Base-by-base conservation (phyloP, 257 asterid species). In the Solanum ahanhuiri region DNA sequence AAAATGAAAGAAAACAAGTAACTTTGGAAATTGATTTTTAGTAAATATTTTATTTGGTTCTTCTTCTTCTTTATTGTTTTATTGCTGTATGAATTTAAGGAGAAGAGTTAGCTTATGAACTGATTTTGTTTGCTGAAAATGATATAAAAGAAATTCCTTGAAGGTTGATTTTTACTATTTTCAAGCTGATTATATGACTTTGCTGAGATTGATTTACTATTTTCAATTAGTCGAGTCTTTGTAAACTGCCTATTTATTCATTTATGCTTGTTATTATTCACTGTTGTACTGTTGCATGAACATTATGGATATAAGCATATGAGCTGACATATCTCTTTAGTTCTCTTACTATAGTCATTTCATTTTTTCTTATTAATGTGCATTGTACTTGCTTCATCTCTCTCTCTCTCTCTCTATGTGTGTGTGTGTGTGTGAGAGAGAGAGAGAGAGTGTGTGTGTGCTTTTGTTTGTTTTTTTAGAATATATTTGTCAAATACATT, bases 391-490 rank as follows among this genome's bases (percentile, higher is more conserved):
- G 34, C 9, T 66, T 66, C 73, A 25, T 2, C 33, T 66, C 35
- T 64, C 34, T 64, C 31, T 60, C 30, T 60, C 23, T 58, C 2
- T 58, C 2, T 22, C 0, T 22, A 0, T 11, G 7, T 63, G 33
- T 64, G 34, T 23, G 73, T 5, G 17, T 43, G 48, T 41, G 48
- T 4, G 33, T 0, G 71, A 2, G 71, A 5, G 72, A 25, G 71
- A 4, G 71, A 5, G 72, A 25, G 64, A 57, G 69, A 22, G 67
- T 0, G 69, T 0, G 67, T 0, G 69, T 0, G 35, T 10, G 35
- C 73, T 66, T 28, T 66, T 1, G 3, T 66, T 64, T 66, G 11
- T 28, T 28, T 12, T 66, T 66, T 12, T 66, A 66, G 5, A 66
- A 28, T 66, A 12, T 69, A 69, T 30, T 30, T 67, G 12, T 67